Evolutionary conservation across 2,329 filamentous ascomycete genomes (phyloP), one percentile per base, ranked within the genome.

Genomic region (Botrytis paeoniae): DNA sequence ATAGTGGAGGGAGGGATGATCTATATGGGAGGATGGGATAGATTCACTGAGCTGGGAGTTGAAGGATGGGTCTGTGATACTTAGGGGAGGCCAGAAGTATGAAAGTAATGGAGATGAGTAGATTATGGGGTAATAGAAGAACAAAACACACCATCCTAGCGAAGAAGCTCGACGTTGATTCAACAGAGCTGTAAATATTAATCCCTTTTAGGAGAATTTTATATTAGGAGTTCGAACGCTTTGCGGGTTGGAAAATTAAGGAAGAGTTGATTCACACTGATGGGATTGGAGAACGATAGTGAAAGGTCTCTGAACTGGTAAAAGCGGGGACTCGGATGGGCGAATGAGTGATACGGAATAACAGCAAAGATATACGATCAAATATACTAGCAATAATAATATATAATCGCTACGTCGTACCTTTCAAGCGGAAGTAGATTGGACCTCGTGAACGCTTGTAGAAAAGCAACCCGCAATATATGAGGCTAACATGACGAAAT

Each of bases 131-230:
- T 8, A 0, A 20, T n/a, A 16, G 48, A 8, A 43, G 43, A 45
- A 45, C 5, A 0, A 7, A 18, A 20, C 20, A 0, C 32, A 35
- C 32, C 32, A n/a, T n/a, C n/a, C n/a, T n/a, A n/a, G 32, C 2
- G 32, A 35, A 35, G 4, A 4, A 4, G 32, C 3, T 35, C n/a
- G 32, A 35, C 20, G 1, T 25, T 48, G 9, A 10, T 25, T 25
- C 22, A 6, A 12, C 22, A 25, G 48, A 51, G 48, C 48, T 54
- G 5, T 1, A 0, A 54, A 2, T 54, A 2, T n/a, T 6, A 51
- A n/a, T 1, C 1, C 3, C 7, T 48, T 3, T 14, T n/a, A 5
- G 1, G 2, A 6, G 10, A 0, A 51, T 51, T 6, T 4, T 51
- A 2, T 7, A 51, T 51, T 14, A 4, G 0, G n/a, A n/a, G 1